Conservation (phyloP, 805 yeast species). For the Saccharomyces eubayanus region DNA sequence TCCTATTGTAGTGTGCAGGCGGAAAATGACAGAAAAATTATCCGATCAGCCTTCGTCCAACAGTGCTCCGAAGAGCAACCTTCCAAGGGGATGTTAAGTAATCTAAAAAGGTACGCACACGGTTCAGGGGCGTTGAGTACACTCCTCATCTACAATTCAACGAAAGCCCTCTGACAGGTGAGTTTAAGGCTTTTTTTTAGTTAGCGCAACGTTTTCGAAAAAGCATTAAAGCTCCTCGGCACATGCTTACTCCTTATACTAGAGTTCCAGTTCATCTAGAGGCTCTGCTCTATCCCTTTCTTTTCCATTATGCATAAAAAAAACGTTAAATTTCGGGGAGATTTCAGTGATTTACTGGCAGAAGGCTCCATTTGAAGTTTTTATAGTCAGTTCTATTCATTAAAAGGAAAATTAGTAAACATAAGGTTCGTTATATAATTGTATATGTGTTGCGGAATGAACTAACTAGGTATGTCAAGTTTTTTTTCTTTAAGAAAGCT, state of each 20-base stretch:
- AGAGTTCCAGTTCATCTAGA: neutral
- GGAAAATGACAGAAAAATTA: neutral
- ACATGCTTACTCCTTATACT: neutral
- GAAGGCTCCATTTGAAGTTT: too few species aligned
- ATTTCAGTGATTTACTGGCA: too few species aligned
- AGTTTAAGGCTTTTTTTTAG: too few species aligned
- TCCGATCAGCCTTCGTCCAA: neutral
- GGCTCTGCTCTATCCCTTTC: neutral
- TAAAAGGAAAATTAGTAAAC: neutral
- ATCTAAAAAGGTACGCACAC: neutral
- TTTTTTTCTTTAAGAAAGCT: neutral
- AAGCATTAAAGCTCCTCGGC: neutral
- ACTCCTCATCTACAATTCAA: neutral
- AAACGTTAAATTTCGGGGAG: too few species aligned
- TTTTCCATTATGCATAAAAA: neutral
- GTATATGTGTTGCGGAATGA: neutral
- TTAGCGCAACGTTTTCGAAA: too few species aligned
- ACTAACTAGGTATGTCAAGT: neutral
- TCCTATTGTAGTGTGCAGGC: neutral
- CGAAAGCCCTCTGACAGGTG: neutral
- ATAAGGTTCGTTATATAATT: neutral
- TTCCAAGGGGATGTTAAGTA: neutral
- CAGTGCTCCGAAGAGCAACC: neutral
- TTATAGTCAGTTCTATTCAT: neutral
- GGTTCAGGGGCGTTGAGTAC: neutral